Evolutionary conservation across 345 rosid species (phyloP).

Genomic region (Moringa oleifera): DNA sequence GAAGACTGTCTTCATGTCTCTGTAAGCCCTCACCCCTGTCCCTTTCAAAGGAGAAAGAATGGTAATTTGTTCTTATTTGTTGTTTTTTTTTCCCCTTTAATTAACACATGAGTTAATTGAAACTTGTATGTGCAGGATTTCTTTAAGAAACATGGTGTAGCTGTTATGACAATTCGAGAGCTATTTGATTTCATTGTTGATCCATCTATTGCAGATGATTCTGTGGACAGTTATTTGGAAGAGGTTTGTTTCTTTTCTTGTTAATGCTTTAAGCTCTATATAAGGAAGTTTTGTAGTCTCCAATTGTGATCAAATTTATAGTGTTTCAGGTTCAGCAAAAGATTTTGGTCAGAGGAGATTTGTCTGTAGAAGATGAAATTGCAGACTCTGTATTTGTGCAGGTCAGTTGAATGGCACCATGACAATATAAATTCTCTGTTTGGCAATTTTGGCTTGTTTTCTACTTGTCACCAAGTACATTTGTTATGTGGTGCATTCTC

Average conservation of each 20-base stretch:
- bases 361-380: constrained; percentile 80
- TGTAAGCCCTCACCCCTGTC: constrained; percentile 36
- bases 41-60: neutral
- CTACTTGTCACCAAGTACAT: too few relatives aligned
- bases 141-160: constrained; percentile 88
- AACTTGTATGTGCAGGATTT: constrained; percentile 50
- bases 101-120: constrained; percentile 6
- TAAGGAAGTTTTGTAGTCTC: neutral
- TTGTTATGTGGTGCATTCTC: too few relatives aligned
- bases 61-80: neutral
- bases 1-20: constrained; percentile 97
- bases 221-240: constrained; percentile 77
- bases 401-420: constrained; percentile 36
- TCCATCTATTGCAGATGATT: constrained; percentile 72
- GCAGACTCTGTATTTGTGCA: constrained; percentile 89
- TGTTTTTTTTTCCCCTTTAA: neutral
- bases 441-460: too few relatives aligned
- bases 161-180: constrained; percentile 89
- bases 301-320: neutral
- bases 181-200: constrained; percentile 94
- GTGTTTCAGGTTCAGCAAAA: constrained; percentile 64
- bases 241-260: constrained; percentile 52
- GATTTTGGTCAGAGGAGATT: constrained; percentile 59
- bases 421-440: too few relatives aligned
- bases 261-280: neutral